Conservation (phyloP, 176 grass and related monocot genomes). For the Zea luxurians region DNA sequence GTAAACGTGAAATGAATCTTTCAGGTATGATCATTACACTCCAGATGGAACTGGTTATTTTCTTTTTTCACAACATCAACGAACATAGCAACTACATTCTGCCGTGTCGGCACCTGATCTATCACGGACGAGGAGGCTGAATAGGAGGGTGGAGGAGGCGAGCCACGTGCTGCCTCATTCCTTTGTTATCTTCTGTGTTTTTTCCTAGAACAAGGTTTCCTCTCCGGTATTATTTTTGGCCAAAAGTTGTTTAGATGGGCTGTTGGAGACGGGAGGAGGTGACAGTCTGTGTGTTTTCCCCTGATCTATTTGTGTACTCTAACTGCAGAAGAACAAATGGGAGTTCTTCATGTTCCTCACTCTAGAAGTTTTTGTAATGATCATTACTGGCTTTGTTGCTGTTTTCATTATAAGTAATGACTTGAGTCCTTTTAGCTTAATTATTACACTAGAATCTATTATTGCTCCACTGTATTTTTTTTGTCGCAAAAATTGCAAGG, state of each 20-base stretch:
- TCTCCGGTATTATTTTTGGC: no score
- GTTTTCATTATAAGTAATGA: slow-evolving; percentile 66
- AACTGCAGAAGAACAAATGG: slow-evolving; percentile 98
- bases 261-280: no score
- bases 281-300: background rate
- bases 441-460: slow-evolving; percentile 4
- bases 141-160: no score
- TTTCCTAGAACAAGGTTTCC: no score
- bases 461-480: slow-evolving; percentile 29
- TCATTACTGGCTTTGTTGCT: slow-evolving; percentile 65
- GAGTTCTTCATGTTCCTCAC: slow-evolving; percentile 98
- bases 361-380: slow-evolving; percentile 94
- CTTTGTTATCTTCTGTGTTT: no score
- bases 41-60: background rate
- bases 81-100: background rate
- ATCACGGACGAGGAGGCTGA: no score
- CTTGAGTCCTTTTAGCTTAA: slow-evolving; percentile 23
- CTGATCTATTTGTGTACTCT: slow-evolving; percentile 48
- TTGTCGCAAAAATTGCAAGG: slow-evolving; percentile 59
- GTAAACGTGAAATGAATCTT: background rate
- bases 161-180: no score
- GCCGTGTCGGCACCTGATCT: no score
- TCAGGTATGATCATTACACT: background rate
- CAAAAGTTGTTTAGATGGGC: no score
- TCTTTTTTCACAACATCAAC: slow-evolving; percentile 16